phyloP scores from a whole-genome alignment of 495 filamentous ascomycete species.

The Jackrogersella multiformis region DNA sequence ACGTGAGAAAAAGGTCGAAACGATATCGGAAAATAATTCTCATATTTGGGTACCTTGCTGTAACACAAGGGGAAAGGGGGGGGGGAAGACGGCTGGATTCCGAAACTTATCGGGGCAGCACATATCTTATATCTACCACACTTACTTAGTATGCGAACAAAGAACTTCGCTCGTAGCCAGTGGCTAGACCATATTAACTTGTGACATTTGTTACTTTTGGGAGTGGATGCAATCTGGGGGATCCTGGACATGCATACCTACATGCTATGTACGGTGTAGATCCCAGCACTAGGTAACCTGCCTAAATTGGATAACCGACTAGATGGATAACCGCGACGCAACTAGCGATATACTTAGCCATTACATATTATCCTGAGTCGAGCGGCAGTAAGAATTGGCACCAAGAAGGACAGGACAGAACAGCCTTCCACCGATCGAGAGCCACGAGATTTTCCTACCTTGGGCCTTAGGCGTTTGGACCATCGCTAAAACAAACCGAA shows the following conservation, averaged over 20 bases:
- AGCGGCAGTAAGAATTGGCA: neutral
- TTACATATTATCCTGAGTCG: conserved; percentile 20
- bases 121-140: conserved; percentile 20
- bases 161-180: conserved; percentile 4
- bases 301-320: conserved; percentile 39
- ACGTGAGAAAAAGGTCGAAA: neutral
- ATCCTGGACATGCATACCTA: conserved; percentile 7
- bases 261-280: too few relatives aligned
- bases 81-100: neutral
- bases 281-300: conserved; percentile 31
- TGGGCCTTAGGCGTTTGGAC: neutral
- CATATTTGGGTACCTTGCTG: neutral
- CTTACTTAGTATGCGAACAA: conserved; percentile 10
- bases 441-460: neutral
- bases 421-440: neutral
- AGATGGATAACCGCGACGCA: conserved; percentile 25
- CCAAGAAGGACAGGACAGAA: neutral
- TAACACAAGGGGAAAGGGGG: neutral
- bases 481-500: neutral
- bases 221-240: conserved; percentile 12
- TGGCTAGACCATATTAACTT: conserved; percentile 10
- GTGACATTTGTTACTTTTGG: conserved; percentile 12
- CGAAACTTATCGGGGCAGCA: conserved; percentile 9
- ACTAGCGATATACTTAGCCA: conserved; percentile 25
- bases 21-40: conserved; percentile 11